phyloP scores from a whole-genome alignment of 306 rosid genomes.

The Acacia crassicarpa region DNA sequence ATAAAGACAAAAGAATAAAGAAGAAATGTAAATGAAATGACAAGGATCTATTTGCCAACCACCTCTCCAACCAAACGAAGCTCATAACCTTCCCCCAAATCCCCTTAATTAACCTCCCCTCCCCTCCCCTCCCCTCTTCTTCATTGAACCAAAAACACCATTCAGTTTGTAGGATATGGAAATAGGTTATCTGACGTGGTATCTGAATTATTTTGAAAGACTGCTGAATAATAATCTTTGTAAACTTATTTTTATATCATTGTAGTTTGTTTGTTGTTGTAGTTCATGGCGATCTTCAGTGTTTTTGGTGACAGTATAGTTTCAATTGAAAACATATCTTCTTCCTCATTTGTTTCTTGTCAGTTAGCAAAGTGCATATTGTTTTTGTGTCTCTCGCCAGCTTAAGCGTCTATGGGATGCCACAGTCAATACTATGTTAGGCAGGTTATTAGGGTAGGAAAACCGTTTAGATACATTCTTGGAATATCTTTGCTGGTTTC shows the following conservation, averaged over 20 bases:
- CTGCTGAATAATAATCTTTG: neutral
- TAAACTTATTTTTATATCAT: neutral
- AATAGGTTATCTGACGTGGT: neutral
- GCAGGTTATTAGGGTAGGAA: neutral
- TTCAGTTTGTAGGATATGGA: neutral
- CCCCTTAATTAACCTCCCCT: too few relatives aligned
- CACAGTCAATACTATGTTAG: neutral
- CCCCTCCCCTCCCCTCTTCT: too few relatives aligned
- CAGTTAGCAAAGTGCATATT: neutral
- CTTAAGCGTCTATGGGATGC: neutral
- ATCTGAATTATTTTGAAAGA: neutral
- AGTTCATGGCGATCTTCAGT: neutral
- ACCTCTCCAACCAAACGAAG: too few relatives aligned
- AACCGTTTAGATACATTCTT: neutral
- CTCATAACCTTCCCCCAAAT: too few relatives aligned
- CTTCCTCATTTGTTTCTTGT: neutral
- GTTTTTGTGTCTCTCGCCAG: neutral
- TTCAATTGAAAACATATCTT: neutral
- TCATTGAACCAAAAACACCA: too few relatives aligned
- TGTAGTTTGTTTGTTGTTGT: neutral
- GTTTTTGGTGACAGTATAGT: neutral
- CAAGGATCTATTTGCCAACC: too few relatives aligned
- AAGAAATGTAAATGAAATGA: too few relatives aligned
- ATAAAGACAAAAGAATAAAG: too few relatives aligned
- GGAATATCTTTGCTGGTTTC: slow-evolving; percentile 1